A percentile compares a stretch with the other conserved stretches of the same genome.
These are phyloP conservation scores for Brassica hybrid DNA, from an alignment of 441 rosid species.

Conservation along the genomic window DNA sequence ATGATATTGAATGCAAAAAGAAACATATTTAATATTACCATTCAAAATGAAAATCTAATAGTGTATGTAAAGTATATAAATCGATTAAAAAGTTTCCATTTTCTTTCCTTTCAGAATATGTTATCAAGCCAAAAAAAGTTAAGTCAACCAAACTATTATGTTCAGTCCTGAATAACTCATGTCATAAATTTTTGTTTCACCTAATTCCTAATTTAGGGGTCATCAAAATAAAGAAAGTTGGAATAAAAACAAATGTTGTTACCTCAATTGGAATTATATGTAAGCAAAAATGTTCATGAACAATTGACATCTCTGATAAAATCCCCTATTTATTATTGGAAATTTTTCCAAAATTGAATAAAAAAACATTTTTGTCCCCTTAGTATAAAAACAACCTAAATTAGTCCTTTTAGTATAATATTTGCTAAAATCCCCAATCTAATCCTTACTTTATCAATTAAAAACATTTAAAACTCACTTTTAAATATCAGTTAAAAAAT, in stretches of 20 bases:
- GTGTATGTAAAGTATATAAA: neutral
- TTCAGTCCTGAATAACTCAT: neutral
- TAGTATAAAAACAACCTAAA: too few species aligned
- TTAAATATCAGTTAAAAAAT: too few species aligned
- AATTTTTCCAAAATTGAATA: too few species aligned
- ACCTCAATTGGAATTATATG: neutral
- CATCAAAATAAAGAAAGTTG: neutral
- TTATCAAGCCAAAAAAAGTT: neutral
- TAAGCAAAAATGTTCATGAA: too few species aligned
- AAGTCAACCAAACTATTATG: neutral
- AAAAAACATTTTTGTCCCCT: too few species aligned
- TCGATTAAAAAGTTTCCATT: neutral
- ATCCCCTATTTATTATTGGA: too few species aligned
- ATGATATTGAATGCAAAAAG: neutral
- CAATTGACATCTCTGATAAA: too few species aligned
- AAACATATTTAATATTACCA: constrained; percentile 8
- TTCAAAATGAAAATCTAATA: neutral
- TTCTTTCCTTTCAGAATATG: neutral
- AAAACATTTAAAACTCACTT: too few species aligned
- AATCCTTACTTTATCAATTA: too few species aligned
- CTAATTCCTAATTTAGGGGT: neutral
- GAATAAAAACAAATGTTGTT: too few species aligned
- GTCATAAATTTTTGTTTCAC: neutral
- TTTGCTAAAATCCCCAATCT: too few species aligned
- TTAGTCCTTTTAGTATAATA: too few species aligned